Conservation (phyloP, 1,284 basidiomycete species). For the Ustilago shanxiensis region DNA sequence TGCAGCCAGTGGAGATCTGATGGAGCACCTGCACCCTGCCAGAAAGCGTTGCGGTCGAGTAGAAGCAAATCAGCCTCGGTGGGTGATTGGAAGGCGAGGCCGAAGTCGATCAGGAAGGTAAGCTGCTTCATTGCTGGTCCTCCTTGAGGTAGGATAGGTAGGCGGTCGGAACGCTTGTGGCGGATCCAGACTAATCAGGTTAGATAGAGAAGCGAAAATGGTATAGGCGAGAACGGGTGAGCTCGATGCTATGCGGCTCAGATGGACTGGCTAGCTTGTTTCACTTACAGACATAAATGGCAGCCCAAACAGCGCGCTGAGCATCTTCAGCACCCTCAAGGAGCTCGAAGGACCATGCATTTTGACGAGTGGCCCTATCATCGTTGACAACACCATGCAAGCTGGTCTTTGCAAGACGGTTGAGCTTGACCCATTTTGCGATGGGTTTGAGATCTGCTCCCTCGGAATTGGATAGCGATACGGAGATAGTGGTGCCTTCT, state of each 20-base stretch:
- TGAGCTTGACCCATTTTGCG: slow-evolving; percentile 21
- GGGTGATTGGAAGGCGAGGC: slow-evolving; percentile 39
- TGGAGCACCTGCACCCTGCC: slow-evolving; percentile 75
- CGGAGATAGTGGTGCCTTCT: too few species aligned
- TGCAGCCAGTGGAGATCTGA: slow-evolving; percentile 71
- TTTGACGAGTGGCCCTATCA: slow-evolving; percentile 27
- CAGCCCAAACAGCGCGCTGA: slow-evolving; percentile 27
- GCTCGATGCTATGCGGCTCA: too few species aligned
- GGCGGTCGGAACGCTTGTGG: slow-evolving; percentile 33
- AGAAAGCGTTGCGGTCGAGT: slow-evolving; percentile 73
- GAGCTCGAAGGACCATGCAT: slow-evolving; percentile 36
- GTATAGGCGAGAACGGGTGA: too few species aligned
- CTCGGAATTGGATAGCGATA: too few species aligned
- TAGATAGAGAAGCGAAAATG: too few species aligned
- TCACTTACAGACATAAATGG: slow-evolving; percentile 24
- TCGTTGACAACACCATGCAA: slow-evolving; percentile 49
- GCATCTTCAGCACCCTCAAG: neutral
- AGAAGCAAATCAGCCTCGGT: slow-evolving; percentile 63
- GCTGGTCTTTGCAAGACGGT: slow-evolving; percentile 34
- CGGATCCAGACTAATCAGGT: slow-evolving; percentile 43
- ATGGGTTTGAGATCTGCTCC: neutral
- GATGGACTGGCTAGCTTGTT: too few species aligned
- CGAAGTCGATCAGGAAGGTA: slow-evolving; percentile 23
- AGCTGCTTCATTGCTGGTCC: neutral
- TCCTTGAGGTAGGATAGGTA: slow-evolving; percentile 13